A percentile compares a stretch with the other conserved stretches of the same genome.
phyloP scores from a whole-genome alignment of 2,329 filamentous ascomycete genomes.

The Aplosporella prunicola region DNA sequence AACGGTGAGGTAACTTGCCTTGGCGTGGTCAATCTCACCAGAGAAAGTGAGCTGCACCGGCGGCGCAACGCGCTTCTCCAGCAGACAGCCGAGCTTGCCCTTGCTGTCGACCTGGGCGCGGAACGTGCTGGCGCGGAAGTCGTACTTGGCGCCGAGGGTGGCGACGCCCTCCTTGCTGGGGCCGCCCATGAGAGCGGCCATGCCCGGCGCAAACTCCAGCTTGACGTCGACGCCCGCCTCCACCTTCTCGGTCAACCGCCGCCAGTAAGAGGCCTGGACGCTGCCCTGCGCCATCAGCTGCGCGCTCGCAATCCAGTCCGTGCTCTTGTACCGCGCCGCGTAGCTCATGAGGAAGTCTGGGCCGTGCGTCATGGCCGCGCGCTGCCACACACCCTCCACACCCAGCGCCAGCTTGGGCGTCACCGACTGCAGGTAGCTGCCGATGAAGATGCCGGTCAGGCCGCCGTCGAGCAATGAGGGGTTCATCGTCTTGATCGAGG shows the following conservation, averaged over 20 bases:
- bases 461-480: slow-evolving; percentile 89
- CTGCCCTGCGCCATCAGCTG: slow-evolving; percentile 84
- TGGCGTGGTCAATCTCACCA: slow-evolving; percentile 90
- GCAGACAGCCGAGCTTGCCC: slow-evolving; percentile 82
- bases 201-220: slow-evolving; percentile 62
- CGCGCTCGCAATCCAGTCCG: slow-evolving; percentile 86
- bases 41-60: slow-evolving; percentile 91
- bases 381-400: slow-evolving; percentile 90
- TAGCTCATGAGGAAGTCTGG: slow-evolving; percentile 91
- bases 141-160: slow-evolving; percentile 92
- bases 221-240: slow-evolving; percentile 94
- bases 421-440: slow-evolving; percentile 87
- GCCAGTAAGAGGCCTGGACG: slow-evolving; percentile 89
- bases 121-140: slow-evolving; percentile 93
- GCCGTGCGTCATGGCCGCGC: slow-evolving; percentile 68
- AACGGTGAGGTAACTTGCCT: slow-evolving; percentile 56
- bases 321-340: slow-evolving; percentile 79
- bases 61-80: slow-evolving; percentile 93
- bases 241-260: slow-evolving; percentile 82
- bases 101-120: slow-evolving; percentile 91
- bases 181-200: slow-evolving; percentile 62
- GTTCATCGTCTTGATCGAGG: slow-evolving; percentile 87
- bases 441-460: slow-evolving; percentile 89
- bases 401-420: slow-evolving; percentile 81
- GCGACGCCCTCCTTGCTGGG: slow-evolving; percentile 79